phyloP scores from a whole-genome alignment of 208 protist species.

The Zelonia costaricensis region DNA sequence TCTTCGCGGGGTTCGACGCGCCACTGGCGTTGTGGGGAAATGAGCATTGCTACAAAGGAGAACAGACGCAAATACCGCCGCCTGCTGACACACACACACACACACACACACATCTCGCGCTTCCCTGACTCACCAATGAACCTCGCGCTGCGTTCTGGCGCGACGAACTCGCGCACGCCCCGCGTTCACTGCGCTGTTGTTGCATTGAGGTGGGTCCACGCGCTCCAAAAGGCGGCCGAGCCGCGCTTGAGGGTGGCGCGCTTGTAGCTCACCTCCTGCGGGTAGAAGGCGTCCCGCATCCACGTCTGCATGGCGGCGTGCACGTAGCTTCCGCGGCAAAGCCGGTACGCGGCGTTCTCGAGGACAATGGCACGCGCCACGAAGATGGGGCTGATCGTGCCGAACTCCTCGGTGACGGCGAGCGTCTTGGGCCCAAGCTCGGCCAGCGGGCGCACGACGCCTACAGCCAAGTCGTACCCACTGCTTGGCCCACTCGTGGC shows the following conservation, averaged over 20 bases:
- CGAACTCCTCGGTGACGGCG: constrained; percentile 74
- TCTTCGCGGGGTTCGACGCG: too few relatives aligned
- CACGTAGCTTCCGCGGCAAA: constrained; percentile 58
- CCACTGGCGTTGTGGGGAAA: too few relatives aligned
- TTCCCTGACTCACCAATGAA: too few relatives aligned
- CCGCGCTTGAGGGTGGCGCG: constrained; percentile 44
- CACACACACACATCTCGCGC: too few relatives aligned
- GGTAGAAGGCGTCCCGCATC: constrained; percentile 84
- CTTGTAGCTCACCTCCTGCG: constrained; percentile 74
- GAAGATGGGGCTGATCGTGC: constrained; percentile 61
- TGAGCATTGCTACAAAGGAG: too few relatives aligned
- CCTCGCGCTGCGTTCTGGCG: too few relatives aligned
- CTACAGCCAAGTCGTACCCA: constrained; percentile 47
- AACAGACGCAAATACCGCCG: too few relatives aligned
- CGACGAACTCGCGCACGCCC: neutral
- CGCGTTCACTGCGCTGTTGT: neutral
- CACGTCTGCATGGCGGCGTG: constrained; percentile 72
- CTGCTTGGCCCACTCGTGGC: constrained; percentile 34
- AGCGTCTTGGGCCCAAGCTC: constrained; percentile 55
- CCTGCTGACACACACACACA: too few relatives aligned
- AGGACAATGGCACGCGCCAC: constrained; percentile 60
- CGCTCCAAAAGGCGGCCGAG: constrained; percentile 35
- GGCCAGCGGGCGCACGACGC: constrained; percentile 38
- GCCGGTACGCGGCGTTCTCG: constrained; percentile 70
- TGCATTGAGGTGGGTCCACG: constrained; percentile 16